These are phyloP conservation scores for Cladosporium sp. DNA, from an alignment of 2,329 filamentous ascomycete genomes.

Conservation along the genomic window DNA sequence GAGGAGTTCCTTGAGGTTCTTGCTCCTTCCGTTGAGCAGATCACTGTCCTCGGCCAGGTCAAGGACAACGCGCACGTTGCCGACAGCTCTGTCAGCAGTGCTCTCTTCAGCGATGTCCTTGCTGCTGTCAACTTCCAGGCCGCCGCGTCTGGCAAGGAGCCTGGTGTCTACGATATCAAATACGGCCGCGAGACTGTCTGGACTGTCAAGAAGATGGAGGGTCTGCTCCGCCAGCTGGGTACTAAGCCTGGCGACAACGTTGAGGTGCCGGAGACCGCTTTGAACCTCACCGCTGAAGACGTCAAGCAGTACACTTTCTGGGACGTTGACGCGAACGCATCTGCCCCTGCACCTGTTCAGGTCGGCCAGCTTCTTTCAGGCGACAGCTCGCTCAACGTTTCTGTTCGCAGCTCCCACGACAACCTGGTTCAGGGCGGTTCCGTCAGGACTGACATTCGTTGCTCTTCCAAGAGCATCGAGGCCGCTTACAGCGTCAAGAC, in stretches of 20 bases:
- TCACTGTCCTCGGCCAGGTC: slow-evolving; percentile 91
- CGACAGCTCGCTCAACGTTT: slow-evolving; percentile 63
- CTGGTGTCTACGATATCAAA: slow-evolving; percentile 78
- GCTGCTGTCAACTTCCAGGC: slow-evolving; percentile 79
- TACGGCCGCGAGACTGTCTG: slow-evolving; percentile 74
- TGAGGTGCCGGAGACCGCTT: slow-evolving; percentile 40
- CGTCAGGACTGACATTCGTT: slow-evolving; percentile 81
- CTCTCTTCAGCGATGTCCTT: slow-evolving; percentile 87
- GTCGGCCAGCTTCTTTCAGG: slow-evolving; percentile 62
- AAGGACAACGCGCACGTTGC: slow-evolving; percentile 69
- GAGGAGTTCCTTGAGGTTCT: slow-evolving; percentile 86
- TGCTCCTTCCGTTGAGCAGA: slow-evolving; percentile 70
- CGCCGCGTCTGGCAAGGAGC: slow-evolving; percentile 61
- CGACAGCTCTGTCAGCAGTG: slow-evolving; percentile 78
- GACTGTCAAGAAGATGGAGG: slow-evolving; percentile 58
- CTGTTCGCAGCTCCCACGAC: slow-evolving; percentile 61
- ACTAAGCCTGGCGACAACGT: slow-evolving; percentile 43
- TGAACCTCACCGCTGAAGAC: slow-evolving; percentile 51
- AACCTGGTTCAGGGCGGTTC: slow-evolving; percentile 73
- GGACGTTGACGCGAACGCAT: slow-evolving; percentile 77
- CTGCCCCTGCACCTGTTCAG: slow-evolving; percentile 64
- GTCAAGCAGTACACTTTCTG: slow-evolving; percentile 90
- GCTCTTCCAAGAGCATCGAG: slow-evolving; percentile 79
- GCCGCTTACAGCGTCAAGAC: slow-evolving; percentile 78
- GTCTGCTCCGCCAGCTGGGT: slow-evolving; percentile 51